A percentile compares a stretch with the other conserved stretches of the same genome.
Evolutionary conservation across 2,329 filamentous ascomycete genomes (phyloP).

Genomic region (Penicillium brevicompactum): DNA sequence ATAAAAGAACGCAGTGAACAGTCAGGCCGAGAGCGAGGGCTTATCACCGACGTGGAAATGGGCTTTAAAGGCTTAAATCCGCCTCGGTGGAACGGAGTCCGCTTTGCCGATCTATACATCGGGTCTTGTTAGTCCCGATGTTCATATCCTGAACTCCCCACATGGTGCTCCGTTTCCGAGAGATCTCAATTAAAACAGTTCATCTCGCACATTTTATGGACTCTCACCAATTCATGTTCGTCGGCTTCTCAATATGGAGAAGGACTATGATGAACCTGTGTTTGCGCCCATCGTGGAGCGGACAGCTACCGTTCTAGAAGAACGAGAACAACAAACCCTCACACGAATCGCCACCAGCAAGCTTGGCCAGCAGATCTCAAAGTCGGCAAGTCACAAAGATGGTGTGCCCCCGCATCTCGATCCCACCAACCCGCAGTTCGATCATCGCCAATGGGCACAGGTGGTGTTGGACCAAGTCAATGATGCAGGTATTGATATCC

Average conservation of each 20-base stretch:
- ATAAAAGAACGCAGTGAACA: neutral
- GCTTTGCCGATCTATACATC: constrained; percentile 1
- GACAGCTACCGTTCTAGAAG: constrained; percentile 13
- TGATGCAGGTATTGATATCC: constrained; percentile 24
- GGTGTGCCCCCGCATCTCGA: constrained; percentile 24
- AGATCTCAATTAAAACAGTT: neutral
- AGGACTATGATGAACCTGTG: constrained; percentile 14
- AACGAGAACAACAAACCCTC: constrained; percentile 18
- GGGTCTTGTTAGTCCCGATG: neutral
- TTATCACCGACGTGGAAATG: no score
- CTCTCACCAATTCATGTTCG: neutral
- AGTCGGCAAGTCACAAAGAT: constrained; percentile 12
- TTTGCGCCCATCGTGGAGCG: constrained; percentile 20
- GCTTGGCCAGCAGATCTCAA: constrained; percentile 23
- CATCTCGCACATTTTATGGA: neutral
- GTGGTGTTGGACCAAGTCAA: constrained; percentile 20
- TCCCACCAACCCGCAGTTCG: constrained; percentile 25
- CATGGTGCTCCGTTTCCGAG: neutral
- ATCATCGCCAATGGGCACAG: constrained; percentile 30
- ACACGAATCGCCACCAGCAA: constrained; percentile 27
- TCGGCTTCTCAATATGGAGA: constrained; percentile 11
- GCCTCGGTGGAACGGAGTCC: constrained; percentile 2
- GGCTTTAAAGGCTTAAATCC: neutral
- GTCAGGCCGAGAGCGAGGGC: no score
- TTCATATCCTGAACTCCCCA: neutral